Conservation (phyloP, 768 basidiomycete genomes). For the Lactarius sp. region DNA sequence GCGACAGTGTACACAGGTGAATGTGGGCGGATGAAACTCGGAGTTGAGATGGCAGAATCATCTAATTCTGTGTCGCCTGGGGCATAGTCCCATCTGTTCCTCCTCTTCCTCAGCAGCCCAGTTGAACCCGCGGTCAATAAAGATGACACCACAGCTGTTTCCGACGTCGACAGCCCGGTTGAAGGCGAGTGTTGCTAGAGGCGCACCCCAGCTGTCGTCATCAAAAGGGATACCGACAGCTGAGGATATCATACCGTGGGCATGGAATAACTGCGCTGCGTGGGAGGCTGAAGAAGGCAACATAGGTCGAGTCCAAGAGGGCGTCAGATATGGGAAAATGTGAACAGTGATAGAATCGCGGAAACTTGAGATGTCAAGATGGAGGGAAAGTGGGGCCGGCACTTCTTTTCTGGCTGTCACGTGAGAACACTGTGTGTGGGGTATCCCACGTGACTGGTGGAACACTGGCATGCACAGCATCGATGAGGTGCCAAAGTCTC, state of each 20-base stretch:
- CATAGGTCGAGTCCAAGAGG: background rate
- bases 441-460: too few relatives aligned
- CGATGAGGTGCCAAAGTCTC: too few relatives aligned
- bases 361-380: background rate
- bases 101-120: constrained; percentile 46
- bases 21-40: constrained; percentile 12
- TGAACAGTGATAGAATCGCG: background rate
- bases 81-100: constrained; percentile 22
- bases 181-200: constrained; percentile 40
- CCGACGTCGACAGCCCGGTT: constrained; percentile 64
- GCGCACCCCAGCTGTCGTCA: constrained; percentile 58
- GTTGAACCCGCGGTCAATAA: constrained; percentile 76
- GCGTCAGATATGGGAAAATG: background rate
- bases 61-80: constrained; percentile 21
- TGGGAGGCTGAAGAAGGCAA: constrained; percentile 1
- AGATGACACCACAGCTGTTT: constrained; percentile 81
- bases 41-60: constrained; percentile 1
- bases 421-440: too few relatives aligned
- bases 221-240: constrained; percentile 60
- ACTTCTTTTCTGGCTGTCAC: too few relatives aligned
- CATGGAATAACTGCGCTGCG: constrained; percentile 36
- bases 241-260: constrained; percentile 47
- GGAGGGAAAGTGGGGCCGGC: background rate
- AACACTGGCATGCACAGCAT: too few relatives aligned
- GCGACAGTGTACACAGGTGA: constrained; percentile 22